A percentile compares a stretch with the other conserved stretches of the same genome.
phyloP scores from a whole-genome alignment of 2,329 filamentous ascomycete species.

The Pseudonectria buxi region DNA sequence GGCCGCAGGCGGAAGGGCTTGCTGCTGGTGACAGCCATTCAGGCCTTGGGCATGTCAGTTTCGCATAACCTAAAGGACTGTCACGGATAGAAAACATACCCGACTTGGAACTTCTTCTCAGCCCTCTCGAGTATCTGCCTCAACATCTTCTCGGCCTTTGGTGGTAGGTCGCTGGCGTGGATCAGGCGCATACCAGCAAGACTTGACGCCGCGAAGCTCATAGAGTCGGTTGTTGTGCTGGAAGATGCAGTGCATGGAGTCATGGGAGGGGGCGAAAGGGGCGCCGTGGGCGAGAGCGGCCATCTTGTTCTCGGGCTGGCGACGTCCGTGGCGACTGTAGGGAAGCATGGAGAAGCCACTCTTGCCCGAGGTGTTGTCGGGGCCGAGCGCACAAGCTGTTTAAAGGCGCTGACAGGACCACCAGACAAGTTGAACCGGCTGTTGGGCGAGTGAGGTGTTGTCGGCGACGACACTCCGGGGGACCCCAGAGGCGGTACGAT shows the following conservation, averaged over 20 bases:
- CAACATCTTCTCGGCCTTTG: conserved; percentile 42
- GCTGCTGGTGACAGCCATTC: conserved; percentile 39
- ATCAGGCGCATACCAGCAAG: conserved; percentile 46
- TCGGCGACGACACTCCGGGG: conserved; percentile 15
- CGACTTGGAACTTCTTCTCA: conserved; percentile 38
- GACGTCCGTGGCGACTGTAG: conserved; percentile 23
- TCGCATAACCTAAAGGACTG: no score
- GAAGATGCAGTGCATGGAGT: conserved; percentile 41
- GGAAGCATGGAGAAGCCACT: conserved; percentile 27
- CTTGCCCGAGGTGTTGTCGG: conserved; percentile 15
- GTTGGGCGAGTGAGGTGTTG: conserved; percentile 26
- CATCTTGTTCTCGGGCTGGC: conserved; percentile 22
- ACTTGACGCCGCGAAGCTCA: conserved; percentile 27
- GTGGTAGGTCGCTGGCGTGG: conserved; percentile 38
- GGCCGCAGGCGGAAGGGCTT: conserved; percentile 35
- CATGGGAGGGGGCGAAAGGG: conserved; percentile 36
- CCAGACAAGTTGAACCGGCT: conserved; percentile 26
- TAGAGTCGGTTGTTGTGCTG: conserved; percentile 27
- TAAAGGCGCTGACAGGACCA: conserved; percentile 27
- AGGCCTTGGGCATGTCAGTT: conserved; percentile 23
- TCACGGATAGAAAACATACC: conserved; percentile 21
- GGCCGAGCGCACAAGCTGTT: conserved; percentile 25
- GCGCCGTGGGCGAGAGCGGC: conserved; percentile 33
- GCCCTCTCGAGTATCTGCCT: conserved; percentile 45
- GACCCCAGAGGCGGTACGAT: conserved; percentile 17